A percentile compares a stretch with the other conserved stretches of the same genome.
Conservation (phyloP, 2,329 filamentous ascomycete species). For the Epichloe gansuensis region DNA sequence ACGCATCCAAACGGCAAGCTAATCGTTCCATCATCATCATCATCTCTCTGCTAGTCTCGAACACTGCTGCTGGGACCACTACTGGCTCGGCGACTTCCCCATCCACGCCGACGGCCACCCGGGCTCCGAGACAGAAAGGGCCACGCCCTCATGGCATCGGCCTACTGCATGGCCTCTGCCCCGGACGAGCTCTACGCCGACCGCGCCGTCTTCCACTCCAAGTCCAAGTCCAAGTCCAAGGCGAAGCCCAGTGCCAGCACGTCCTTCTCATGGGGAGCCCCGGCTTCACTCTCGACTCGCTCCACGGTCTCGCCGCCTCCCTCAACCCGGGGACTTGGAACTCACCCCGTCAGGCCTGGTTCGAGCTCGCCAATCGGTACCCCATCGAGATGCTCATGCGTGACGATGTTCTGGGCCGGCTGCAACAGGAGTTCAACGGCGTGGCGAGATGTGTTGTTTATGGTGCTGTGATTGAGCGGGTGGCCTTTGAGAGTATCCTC, state of each 20-base stretch:
- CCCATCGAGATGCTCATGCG: slow-evolving; percentile 26
- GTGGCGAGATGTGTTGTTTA: slow-evolving; percentile 35
- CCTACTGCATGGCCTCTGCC: slow-evolving; percentile 28
- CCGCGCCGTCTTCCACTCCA: slow-evolving; percentile 6
- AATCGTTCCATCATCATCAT: too few relatives aligned
- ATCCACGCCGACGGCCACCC: slow-evolving; percentile 17
- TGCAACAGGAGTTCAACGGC: slow-evolving; percentile 29
- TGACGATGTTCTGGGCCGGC: slow-evolving; percentile 19
- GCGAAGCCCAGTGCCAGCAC: neutral
- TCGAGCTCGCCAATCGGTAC: slow-evolving; percentile 34
- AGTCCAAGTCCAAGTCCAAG: neutral
- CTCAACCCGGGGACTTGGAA: slow-evolving; percentile 30
- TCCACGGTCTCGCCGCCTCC: slow-evolving; percentile 33
- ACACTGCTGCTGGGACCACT: slow-evolving; percentile 41
- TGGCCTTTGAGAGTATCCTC: slow-evolving; percentile 34
- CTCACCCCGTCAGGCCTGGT: slow-evolving; percentile 43
- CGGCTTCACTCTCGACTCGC: slow-evolving; percentile 31
- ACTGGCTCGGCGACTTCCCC: slow-evolving; percentile 27
- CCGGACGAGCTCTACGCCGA: slow-evolving; percentile 21
- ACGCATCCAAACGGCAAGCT: too few relatives aligned
- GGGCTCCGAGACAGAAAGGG: slow-evolving; percentile 20
- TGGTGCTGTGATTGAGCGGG: slow-evolving; percentile 35
- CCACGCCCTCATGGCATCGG: slow-evolving; percentile 33
- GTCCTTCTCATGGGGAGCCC: slow-evolving; percentile 25
- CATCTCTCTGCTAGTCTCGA: slow-evolving; percentile 28